phyloP scores from a whole-genome alignment of 208 protist species.

The Acanthamoeba comandoni region DNA sequence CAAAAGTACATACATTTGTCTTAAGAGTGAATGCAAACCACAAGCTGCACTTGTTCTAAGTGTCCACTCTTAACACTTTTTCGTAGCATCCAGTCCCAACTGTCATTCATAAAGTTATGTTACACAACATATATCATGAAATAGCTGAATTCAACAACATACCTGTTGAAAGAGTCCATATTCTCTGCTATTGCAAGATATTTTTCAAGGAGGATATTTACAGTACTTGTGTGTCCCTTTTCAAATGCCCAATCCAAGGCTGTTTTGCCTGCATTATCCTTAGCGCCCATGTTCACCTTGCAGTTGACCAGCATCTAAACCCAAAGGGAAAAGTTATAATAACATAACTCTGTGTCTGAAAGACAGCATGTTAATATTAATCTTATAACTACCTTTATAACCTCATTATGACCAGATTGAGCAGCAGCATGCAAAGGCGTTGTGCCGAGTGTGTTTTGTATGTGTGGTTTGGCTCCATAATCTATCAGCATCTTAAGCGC shows the following conservation, averaged over 20 bases:
- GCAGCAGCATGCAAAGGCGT: conserved; percentile 33
- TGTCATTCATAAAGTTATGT: neutral
- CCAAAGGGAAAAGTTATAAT: too few species aligned
- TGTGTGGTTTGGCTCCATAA: conserved; percentile 39
- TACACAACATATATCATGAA: too few species aligned
- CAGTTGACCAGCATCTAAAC: neutral
- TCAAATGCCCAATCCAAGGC: conserved; percentile 27
- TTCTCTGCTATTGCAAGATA: too few species aligned
- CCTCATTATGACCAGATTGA: conserved; percentile 1
- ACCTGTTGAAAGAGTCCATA: too few species aligned
- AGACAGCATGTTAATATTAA: too few species aligned
- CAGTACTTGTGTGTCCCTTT: conserved; percentile 2
- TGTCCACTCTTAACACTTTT: conserved; percentile 36
- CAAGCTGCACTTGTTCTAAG: conserved; percentile 38
- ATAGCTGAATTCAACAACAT: too few species aligned
- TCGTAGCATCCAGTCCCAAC: conserved; percentile 58
- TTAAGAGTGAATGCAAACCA: conserved; percentile 1
- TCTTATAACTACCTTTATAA: conserved; percentile 49
- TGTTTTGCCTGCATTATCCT: conserved; percentile 19
- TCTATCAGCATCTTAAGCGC: conserved; percentile 49
- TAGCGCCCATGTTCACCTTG: neutral
- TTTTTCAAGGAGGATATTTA: neutral
- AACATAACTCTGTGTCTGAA: too few species aligned
- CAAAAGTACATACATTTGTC: too few species aligned
- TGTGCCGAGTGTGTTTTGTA: conserved; percentile 27